A percentile compares a stretch with the other conserved stretches of the same genome.
Conservation (phyloP, 768 basidiomycete genomes). For the Mrakia blollopis region DNA sequence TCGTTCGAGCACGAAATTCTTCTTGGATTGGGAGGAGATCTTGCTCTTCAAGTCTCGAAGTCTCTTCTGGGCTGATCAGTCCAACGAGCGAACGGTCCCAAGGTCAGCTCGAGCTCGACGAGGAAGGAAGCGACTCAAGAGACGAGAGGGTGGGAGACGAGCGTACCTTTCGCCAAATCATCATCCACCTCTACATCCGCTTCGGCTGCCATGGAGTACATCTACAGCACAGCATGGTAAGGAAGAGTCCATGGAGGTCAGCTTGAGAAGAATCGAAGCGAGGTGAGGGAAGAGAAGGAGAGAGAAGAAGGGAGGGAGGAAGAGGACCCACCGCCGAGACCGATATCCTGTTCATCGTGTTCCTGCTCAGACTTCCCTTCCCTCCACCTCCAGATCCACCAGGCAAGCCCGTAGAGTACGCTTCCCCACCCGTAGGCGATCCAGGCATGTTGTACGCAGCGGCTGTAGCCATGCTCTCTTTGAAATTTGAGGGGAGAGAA, state of each 20-base stretch:
- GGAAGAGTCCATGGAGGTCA: too few relatives aligned
- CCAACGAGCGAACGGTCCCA: background rate
- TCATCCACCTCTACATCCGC: constrained; percentile 98
- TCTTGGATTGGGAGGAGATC: constrained; percentile 98
- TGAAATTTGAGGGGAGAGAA: background rate
- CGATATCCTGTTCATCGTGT: constrained; percentile 30
- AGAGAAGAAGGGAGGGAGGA: background rate
- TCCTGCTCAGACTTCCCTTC: background rate
- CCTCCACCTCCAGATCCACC: background rate
- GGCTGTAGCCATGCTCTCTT: constrained; percentile 15
- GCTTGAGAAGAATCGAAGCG: background rate
- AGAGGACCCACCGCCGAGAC: constrained; percentile 27
- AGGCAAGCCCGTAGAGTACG: constrained; percentile 1
- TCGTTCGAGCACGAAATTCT: constrained; percentile 98
- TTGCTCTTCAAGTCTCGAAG: constrained; percentile 91
- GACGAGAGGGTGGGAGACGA: too few relatives aligned
- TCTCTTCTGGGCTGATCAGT: constrained; percentile 84
- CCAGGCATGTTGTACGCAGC: constrained; percentile 11
- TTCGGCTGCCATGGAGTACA: constrained; percentile 97
- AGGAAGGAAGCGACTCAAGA: constrained; percentile 18
- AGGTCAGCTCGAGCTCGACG: constrained; percentile 3
- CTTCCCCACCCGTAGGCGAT: background rate
- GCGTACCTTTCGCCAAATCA: constrained; percentile 84
- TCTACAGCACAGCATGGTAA: constrained; percentile 30
- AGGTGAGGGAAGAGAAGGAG: background rate